Conservation (phyloP, 78 protist genomes). For the Protostelium mycophagum region DNA sequence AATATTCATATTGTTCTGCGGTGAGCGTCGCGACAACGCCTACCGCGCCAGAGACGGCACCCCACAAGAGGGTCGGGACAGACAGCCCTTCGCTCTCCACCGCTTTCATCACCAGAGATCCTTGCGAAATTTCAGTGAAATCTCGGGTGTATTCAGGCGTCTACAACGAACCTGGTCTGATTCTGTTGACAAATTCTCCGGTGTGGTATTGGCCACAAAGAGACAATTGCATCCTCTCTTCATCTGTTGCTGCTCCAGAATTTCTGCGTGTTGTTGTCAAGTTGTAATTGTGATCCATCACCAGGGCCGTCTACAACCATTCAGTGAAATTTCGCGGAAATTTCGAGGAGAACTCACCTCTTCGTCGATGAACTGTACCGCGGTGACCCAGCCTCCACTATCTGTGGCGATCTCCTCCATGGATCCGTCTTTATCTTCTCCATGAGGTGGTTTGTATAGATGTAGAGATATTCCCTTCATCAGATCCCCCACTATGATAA, state of each 20-base stretch:
- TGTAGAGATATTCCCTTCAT: constrained; percentile 76
- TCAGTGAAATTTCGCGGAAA: background rate
- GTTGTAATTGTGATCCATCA: constrained; percentile 73
- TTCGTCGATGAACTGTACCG: constrained; percentile 70
- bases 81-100: constrained; percentile 25
- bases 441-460: constrained; percentile 18
- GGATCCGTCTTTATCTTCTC: background rate
- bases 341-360: constrained; percentile 35
- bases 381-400: constrained; percentile 66
- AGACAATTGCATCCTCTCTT: constrained; percentile 66
- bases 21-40: constrained; percentile 73
- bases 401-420: constrained; percentile 60
- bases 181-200: constrained; percentile 73
- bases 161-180: constrained; percentile 53
- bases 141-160: background rate
- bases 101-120: constrained; percentile 37
- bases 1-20: constrained; percentile 46
- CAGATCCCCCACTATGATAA: constrained; percentile 86
- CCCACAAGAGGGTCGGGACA: constrained; percentile 54
- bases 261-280: constrained; percentile 34
- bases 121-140: background rate
- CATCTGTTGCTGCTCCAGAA: constrained; percentile 69
- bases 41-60: constrained; percentile 72
- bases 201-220: constrained; percentile 72
- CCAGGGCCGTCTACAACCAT: constrained; percentile 22